phyloP scores from a whole-genome alignment of 495 filamentous ascomycete species.

The Penicillium taxi region DNA sequence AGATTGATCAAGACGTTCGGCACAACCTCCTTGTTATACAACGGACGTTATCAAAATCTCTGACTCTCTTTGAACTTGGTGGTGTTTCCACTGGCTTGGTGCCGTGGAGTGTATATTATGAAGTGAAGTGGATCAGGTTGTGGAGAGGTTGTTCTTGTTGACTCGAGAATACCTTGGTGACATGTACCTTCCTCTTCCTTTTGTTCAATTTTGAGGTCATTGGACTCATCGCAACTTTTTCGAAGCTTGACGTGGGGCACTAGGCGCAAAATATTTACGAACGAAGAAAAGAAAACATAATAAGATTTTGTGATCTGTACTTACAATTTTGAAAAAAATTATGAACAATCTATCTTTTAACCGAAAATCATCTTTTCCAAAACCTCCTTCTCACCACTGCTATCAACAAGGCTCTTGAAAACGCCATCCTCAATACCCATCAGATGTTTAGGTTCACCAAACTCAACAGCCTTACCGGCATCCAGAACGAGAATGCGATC shows the following conservation, averaged over 20 bases:
- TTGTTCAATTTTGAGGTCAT: no score
- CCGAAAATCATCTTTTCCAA: constrained; percentile 47
- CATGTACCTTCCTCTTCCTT: constrained; percentile 5
- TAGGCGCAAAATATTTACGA: no score
- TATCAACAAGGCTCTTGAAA: constrained; percentile 66
- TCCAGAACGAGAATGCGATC: constrained; percentile 78
- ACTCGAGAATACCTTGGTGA: constrained; percentile 3
- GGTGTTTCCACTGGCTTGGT: constrained; percentile 26
- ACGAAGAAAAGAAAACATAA: background rate
- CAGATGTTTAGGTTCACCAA: constrained; percentile 60
- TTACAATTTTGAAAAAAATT: constrained; percentile 1
- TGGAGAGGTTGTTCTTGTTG: constrained; percentile 4
- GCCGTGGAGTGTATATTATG: constrained; percentile 4
- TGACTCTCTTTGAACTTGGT: constrained; percentile 53
- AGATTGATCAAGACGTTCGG: constrained; percentile 98
- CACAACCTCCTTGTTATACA: constrained; percentile 93
- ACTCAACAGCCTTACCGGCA: constrained; percentile 66
- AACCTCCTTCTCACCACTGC: constrained; percentile 61
- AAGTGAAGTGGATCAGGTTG: constrained; percentile 1
- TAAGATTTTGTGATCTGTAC: background rate
- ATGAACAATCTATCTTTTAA: constrained; percentile 9
- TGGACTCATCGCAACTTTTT: no score
- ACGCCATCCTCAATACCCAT: constrained; percentile 49
- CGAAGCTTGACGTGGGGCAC: no score
- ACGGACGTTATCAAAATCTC: constrained; percentile 98